phyloP scores from a whole-genome alignment of 106 monocot species.

The Dioscorea dumetorum region DNA sequence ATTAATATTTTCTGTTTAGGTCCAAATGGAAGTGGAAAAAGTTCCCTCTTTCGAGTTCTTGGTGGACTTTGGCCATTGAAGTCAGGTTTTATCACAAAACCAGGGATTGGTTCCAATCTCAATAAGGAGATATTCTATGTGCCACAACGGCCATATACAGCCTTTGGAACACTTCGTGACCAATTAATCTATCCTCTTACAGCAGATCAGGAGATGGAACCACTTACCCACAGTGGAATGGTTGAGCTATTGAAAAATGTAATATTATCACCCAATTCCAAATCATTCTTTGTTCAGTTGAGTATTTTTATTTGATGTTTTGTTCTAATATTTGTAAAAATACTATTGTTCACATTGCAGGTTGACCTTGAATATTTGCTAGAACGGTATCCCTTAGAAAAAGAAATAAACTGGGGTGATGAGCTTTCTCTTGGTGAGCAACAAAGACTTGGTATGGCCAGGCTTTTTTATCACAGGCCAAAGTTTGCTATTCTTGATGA shows the following conservation, averaged over 20 bases:
- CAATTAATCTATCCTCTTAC: conserved; percentile 97
- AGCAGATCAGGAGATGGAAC: conserved; percentile 65
- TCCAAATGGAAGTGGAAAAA: conserved; percentile 99
- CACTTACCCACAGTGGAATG: conserved; percentile 80
- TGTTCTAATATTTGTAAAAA: not conserved
- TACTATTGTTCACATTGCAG: conserved; percentile 20
- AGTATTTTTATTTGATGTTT: not conserved
- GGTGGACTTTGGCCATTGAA: conserved; percentile 98
- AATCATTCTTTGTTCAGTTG: too few relatives aligned
- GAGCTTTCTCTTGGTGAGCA: conserved; percentile 99
- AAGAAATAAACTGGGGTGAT: conserved; percentile 99
- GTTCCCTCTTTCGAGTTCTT: conserved; percentile 96
- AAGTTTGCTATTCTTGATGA: conserved; percentile 99
- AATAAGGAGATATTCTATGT: conserved; percentile 99
- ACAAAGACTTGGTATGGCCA: conserved; percentile 97
- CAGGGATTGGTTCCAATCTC: conserved; percentile 95
- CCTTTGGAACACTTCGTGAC: conserved; percentile 98
- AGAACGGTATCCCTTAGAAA: conserved; percentile 82
- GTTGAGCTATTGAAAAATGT: conserved; percentile 93
- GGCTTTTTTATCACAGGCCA: conserved; percentile 95
- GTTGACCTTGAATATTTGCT: conserved; percentile 96
- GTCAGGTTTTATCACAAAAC: conserved; percentile 87
- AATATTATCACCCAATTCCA: conserved; percentile 5
- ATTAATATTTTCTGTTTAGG: conserved; percentile 37
- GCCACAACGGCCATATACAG: conserved; percentile 96